These are phyloP conservation scores for Hericium alpestre DNA, from an alignment of 768 basidiomycete genomes.

Conservation along the genomic window DNA sequence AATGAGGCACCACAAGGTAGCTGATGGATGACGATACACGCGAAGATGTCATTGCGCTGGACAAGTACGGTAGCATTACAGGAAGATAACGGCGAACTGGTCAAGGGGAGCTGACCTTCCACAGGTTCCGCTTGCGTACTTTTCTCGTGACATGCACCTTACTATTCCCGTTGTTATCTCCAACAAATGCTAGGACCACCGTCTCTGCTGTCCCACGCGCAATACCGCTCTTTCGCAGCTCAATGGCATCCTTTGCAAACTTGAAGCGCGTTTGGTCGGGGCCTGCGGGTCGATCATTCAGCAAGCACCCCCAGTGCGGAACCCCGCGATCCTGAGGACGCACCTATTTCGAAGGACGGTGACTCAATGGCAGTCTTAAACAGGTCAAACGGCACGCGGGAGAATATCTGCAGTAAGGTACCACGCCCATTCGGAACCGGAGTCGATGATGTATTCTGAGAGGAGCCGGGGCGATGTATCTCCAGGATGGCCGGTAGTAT, in stretches of 20 bases:
- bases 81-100: not conserved
- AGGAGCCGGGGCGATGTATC: slow-evolving; percentile 30
- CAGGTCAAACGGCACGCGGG: slow-evolving; percentile 76
- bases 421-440: slow-evolving; percentile 46
- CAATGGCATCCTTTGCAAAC: slow-evolving; percentile 86
- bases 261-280: slow-evolving; percentile 82
- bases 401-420: slow-evolving; percentile 62
- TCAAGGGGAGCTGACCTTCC: slow-evolving; percentile 27
- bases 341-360: slow-evolving; percentile 71
- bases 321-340: slow-evolving; percentile 10
- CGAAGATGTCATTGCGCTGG: not conserved
- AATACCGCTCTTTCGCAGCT: slow-evolving; percentile 69
- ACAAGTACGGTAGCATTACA: not conserved
- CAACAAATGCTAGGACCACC: slow-evolving; percentile 86
- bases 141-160: slow-evolving; percentile 85
- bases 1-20: too few relatives aligned
- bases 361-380: slow-evolving; percentile 79
- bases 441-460: slow-evolving; percentile 23
- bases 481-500: slow-evolving; percentile 61
- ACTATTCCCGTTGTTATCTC: slow-evolving; percentile 53
- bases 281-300: slow-evolving; percentile 27
- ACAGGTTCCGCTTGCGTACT: slow-evolving; percentile 37
- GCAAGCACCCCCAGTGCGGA: not conserved
- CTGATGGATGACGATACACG: not conserved
- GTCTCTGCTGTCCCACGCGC: slow-evolving; percentile 74